A percentile compares a stretch with the other conserved stretches of the same genome.
phyloP scores from a whole-genome alignment of 371 early-diverging fungal species.

The Mortierella sp. region DNA sequence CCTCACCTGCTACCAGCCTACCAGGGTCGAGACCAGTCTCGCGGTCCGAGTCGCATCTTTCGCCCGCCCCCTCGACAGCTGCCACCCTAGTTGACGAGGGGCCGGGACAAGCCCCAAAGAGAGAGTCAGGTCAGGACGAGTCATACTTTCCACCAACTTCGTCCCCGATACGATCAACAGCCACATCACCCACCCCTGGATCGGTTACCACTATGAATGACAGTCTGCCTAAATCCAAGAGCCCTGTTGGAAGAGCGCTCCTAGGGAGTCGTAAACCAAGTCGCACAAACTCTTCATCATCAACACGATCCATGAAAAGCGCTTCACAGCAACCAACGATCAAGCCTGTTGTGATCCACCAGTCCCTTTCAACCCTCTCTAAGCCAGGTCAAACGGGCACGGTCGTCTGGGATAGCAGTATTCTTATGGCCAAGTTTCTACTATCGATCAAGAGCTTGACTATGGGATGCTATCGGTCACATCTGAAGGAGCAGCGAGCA shows the following conservation, averaged over 20 bases:
- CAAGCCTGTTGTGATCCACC: constrained; percentile 47
- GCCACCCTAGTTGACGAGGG: no score
- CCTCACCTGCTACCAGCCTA: constrained; percentile 28
- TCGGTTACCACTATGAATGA: neutral
- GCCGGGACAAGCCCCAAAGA: no score
- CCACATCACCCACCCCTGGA: neutral
- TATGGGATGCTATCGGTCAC: constrained; percentile 12
- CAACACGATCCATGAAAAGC: neutral
- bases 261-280: constrained; percentile 19
- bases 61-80: neutral
- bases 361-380: constrained; percentile 51
- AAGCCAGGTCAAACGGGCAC: constrained; percentile 51
- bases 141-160: constrained; percentile 1
- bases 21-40: constrained; percentile 38
- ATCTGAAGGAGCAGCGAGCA: neutral
- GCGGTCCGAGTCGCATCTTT: constrained; percentile 7
- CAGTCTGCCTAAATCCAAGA: constrained; percentile 13
- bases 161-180: neutral
- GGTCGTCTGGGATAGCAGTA: constrained; percentile 51
- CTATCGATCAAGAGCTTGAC: constrained; percentile 37
- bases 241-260: constrained; percentile 14
- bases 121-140: no score
- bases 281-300: constrained; percentile 4
- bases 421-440: constrained; percentile 50
- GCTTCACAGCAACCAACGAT: constrained; percentile 3